Conservation (phyloP, 148 eudicot species). For the Camellia japonica region DNA sequence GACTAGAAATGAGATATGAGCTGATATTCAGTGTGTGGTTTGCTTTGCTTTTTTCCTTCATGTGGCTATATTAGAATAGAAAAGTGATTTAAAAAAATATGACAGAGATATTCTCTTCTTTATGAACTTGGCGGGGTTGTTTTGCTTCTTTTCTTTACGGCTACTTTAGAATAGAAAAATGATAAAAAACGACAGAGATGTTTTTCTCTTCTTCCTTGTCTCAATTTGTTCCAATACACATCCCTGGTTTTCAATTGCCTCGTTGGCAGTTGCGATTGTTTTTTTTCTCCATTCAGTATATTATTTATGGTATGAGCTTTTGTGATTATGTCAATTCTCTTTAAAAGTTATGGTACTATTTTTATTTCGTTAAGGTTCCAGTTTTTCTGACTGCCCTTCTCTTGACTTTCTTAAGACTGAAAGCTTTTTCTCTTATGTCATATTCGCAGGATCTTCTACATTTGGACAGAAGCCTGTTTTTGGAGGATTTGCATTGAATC, state of each 20-base stretch:
- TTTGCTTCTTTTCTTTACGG: too few species aligned
- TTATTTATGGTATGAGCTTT: background rate
- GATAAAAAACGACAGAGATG: too few species aligned
- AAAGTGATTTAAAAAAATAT: too few species aligned
- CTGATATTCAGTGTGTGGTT: too few species aligned
- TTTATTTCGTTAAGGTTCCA: background rate
- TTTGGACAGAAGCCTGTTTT: background rate
- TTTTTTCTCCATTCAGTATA: background rate
- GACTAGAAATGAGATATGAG: too few species aligned
- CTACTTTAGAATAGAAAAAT: too few species aligned
- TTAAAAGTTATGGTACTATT: background rate
- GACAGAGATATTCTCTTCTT: too few species aligned
- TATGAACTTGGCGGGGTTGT: too few species aligned
- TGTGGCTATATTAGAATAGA: too few species aligned
- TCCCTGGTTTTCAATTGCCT: background rate
- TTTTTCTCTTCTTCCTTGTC: background rate
- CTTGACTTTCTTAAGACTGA: background rate
- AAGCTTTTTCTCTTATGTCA: background rate
- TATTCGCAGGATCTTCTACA: conserved; percentile 8
- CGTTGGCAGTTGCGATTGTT: background rate
- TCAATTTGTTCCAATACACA: background rate
- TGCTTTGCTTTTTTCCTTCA: too few species aligned
- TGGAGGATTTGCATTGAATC: conserved; percentile 15
- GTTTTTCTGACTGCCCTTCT: background rate
- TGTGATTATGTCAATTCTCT: background rate